Base-by-base conservation (phyloP, 169 alveolate species). In the Plasmodium coatneyi region DNA sequence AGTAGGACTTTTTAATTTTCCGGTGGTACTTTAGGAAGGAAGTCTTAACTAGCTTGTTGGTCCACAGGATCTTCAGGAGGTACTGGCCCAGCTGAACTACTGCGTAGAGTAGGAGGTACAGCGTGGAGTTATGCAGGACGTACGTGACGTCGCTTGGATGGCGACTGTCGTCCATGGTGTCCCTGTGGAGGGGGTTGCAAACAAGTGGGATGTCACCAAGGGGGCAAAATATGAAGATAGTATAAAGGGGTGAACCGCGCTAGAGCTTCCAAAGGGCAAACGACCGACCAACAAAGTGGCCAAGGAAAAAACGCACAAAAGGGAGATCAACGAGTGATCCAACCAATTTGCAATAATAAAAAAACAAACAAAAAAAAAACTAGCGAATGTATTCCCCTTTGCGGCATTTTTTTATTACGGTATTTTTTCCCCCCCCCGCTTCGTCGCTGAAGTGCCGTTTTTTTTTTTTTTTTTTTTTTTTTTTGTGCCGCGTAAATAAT, bases 121-220 rank as follows among this genome's bases (percentile, higher is more conserved):
- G 19, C 12, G 93, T 86, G 46, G 93, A 76, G 70, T 60, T 86
- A 25, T 86, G 93, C n/a, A 86, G 25, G 32, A 86, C 84, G 34
- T 86, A 74, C n/a, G n/a, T 86, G 16, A 32, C 32, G 16, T 74
- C 79, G 32, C 49, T 86, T 32, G 81, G 28, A 4, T 7, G 41
- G 34, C 39, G 41, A 22, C 39, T 19, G 12, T 78, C 46, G 7
- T 76, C 74, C 93, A 86, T 86, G 22, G 9, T 76, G 19, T 12
- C 39, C 10, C 54, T 52, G 36, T 22, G 79, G 16, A 12, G 79
- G 46, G 25, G 49, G 16, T 19, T 43, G 4, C 52, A 43, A 43
- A 43, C 52, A 43, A 43, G 7, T 0, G 52, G 52, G 52, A 2
- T 7, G 52, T 43, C 52, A 5, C 52, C 28, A 76, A 76, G 41